Conservation (phyloP, 352 stramenopile genomes). For the Phytophthora sansomeana region DNA sequence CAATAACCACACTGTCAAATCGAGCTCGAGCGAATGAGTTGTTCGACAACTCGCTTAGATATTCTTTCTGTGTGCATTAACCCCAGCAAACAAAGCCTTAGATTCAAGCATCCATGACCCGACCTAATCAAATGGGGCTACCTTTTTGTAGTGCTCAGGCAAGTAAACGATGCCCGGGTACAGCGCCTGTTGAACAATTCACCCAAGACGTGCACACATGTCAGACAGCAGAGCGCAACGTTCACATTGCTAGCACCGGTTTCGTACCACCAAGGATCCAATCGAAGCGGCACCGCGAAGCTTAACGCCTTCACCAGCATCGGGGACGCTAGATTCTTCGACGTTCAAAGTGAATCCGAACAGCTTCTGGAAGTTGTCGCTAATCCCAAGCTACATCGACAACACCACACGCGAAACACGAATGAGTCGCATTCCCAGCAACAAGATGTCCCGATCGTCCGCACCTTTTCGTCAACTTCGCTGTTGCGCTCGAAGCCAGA, state of each 20-base stretch:
- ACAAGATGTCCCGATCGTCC: neutral
- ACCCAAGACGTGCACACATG: neutral
- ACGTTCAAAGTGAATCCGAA: constrained; percentile 82
- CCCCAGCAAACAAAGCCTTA: neutral
- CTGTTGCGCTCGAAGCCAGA: constrained; percentile 66
- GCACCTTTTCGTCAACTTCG: constrained; percentile 41
- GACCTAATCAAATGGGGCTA: constrained; percentile 18
- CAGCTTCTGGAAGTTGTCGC: constrained; percentile 54
- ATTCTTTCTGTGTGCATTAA: constrained; percentile 43
- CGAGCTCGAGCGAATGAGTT: constrained; percentile 81
- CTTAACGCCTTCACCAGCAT: constrained; percentile 80
- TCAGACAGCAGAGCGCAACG: neutral
- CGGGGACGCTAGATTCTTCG: constrained; percentile 64
- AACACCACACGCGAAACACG: no score
- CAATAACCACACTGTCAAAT: constrained; percentile 90
- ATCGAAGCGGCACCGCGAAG: constrained; percentile 64
- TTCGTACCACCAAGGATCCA: constrained; percentile 73
- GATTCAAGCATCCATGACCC: neutral
- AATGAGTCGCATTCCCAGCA: no score
- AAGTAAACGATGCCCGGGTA: constrained; percentile 86
- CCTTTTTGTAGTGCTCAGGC: constrained; percentile 89
- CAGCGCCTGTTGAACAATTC: constrained; percentile 61
- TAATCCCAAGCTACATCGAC: constrained; percentile 36
- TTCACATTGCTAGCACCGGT: neutral
- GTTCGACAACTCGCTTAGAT: constrained; percentile 74